Evolutionary conservation across 805 yeast species (phyloP).

Genomic region (Schwanniomyces occidentalis): DNA sequence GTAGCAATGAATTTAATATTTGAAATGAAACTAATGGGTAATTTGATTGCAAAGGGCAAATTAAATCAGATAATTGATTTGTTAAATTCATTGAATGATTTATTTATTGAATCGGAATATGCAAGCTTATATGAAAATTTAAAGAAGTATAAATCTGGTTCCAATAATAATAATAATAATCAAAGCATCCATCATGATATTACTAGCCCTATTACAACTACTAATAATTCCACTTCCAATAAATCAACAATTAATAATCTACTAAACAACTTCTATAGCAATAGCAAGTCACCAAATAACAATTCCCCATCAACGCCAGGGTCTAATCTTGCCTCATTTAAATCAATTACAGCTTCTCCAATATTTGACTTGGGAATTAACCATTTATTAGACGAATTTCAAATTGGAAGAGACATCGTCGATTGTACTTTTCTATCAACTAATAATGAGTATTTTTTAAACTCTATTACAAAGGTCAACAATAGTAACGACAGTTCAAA

Average conservation of each 20-base stretch:
- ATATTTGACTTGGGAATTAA: not conserved
- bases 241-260: constrained; percentile 1
- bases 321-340: no score
- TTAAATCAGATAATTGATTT: constrained; percentile 13
- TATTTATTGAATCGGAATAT: constrained; percentile 2
- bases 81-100: not conserved
- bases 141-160: constrained; percentile 4
- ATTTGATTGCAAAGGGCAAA: constrained; percentile 22
- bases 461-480: not conserved
- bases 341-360: no score
- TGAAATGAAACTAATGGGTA: constrained; percentile 21
- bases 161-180: not conserved
- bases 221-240: not conserved
- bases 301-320: no score
- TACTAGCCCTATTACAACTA: no score
- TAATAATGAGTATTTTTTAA: not conserved
- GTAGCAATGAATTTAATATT: constrained; percentile 17
- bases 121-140: constrained; percentile 5
- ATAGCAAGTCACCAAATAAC: no score
- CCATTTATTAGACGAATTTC: constrained; percentile 7
- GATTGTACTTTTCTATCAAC: constrained; percentile 10
- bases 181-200: no score
- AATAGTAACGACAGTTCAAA: no score
- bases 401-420: constrained; percentile 8
- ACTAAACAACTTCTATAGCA: not conserved